Base-by-base conservation (phyloP, 208 protist species). In the Crithidia mellificae region DNA sequence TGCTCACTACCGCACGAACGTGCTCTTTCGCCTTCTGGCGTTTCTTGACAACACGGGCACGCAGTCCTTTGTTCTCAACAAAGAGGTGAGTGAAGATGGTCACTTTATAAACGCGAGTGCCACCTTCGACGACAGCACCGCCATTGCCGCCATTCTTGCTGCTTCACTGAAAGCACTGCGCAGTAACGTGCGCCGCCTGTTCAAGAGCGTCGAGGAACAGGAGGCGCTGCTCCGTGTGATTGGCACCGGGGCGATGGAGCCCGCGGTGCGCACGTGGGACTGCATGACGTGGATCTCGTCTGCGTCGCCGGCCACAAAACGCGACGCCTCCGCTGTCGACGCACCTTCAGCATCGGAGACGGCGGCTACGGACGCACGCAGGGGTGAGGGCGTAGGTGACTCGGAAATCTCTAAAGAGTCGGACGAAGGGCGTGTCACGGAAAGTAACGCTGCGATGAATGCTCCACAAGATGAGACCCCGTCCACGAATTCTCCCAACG, bases 21-120 rank as follows among this genome's bases (percentile, higher is more conserved):
- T 84, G 1, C 67, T 96, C 2, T 93, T 93, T 72, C 87, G 90
- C 20, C 46, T 93, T 6, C 74, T 96, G 6, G 90, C 84, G 0
- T 93, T 96, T 47, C 77, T 96, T 6, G 90, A 96, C 74, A 85
- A 83, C 73, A 84, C 81, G n/a, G 86, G 84, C 19, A 49, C 81
- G 7, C 90, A 96, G 63, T 25, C 67, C 0, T 93, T 96, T 61
- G 74, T 78, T 14, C 55, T 92, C 9, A 39, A 43, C n/a, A 38
- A 59, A 6, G 74, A 81, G 24, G 44, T 83, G 4, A 55, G 62
- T 53, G 34, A 14, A 6, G 52, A 83, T 9, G 90, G 90, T 6
- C 25, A 36, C 9, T 95, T 95, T 44, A 47, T 65, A 2, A 46
- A 84, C 20, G 50, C 68, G 4, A 68, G 76, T 15, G 43, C 22